Conservation (phyloP, 257 asterid genomes). For the Haberlea rhodopensis region DNA sequence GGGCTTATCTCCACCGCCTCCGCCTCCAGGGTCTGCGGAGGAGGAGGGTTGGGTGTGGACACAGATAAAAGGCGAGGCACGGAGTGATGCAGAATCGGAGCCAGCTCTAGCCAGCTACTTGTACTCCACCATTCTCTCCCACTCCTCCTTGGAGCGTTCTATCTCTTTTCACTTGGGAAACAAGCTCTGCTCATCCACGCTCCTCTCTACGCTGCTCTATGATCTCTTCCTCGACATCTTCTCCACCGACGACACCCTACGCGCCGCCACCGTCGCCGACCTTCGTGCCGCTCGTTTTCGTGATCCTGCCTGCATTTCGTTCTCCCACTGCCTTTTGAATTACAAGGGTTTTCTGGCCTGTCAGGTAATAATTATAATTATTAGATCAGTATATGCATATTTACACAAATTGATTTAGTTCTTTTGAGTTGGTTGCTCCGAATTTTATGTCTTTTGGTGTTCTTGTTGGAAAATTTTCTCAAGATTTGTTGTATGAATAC, state of each 20-base stretch:
- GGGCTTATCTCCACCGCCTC: conserved; percentile 37
- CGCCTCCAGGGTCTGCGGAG: conserved; percentile 48
- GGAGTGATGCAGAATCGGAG: conserved; percentile 77
- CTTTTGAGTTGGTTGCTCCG: neutral
- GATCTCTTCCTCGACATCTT: conserved; percentile 75
- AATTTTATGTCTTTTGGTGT: neutral
- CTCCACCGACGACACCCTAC: conserved; percentile 62
- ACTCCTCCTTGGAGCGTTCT: conserved; percentile 77
- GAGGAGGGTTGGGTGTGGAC: conserved; percentile 74
- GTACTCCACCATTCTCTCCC: conserved; percentile 80
- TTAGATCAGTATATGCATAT: too few relatives aligned
- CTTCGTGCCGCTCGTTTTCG: conserved; percentile 60
- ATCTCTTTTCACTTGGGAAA: conserved; percentile 85
- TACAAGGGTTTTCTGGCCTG: conserved; percentile 72
- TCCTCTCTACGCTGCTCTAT: conserved; percentile 73
- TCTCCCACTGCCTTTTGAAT: conserved; percentile 66
- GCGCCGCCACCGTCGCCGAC: conserved; percentile 75
- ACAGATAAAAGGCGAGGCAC: conserved; percentile 73
- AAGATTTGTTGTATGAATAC: too few relatives aligned
- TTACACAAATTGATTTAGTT: too few relatives aligned
- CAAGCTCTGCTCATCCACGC: conserved; percentile 87
- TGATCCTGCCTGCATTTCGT: conserved; percentile 69
- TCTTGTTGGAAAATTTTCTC: neutral
- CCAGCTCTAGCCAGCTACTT: conserved; percentile 85
- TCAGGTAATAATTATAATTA: conserved; percentile 48